Percentiles rank a stretch among this genome's conserved stretches.
phyloP scores from a whole-genome alignment of 306 rosid genomes.

The Gynostemma pentaphyllum region DNA sequence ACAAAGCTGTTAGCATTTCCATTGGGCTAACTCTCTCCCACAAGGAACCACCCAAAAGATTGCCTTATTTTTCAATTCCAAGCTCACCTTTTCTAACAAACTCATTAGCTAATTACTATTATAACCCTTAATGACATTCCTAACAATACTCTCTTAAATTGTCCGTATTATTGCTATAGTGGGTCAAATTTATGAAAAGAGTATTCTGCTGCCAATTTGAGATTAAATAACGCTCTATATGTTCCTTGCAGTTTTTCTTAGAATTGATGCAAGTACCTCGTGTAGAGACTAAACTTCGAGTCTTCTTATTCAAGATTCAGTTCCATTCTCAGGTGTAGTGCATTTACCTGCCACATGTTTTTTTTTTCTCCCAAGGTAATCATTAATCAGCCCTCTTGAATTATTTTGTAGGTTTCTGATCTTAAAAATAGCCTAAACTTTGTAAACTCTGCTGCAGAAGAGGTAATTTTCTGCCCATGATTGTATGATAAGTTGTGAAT shows the following conservation, averaged over 20 bases:
- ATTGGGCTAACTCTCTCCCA: too few species aligned
- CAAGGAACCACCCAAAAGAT: too few species aligned
- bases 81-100: too few species aligned
- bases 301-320: slow-evolving; percentile 75
- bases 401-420: slow-evolving; percentile 59
- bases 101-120: too few species aligned
- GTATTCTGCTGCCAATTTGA: not conserved
- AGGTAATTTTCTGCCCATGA: slow-evolving; percentile 39
- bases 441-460: slow-evolving; percentile 68
- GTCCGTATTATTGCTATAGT: not conserved
- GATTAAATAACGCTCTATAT: not conserved
- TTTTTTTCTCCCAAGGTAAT: too few species aligned
- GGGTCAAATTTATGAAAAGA: not conserved
- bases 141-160: too few species aligned
- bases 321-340: slow-evolving; percentile 67
- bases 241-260: slow-evolving; percentile 55
- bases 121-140: too few species aligned
- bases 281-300: slow-evolving; percentile 81
- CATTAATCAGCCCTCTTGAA: slow-evolving; percentile 4
- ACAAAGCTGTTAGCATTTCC: too few species aligned
- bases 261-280: slow-evolving; percentile 84
- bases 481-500: not conserved
- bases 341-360: not conserved
- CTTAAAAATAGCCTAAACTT: slow-evolving; percentile 55
- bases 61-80: too few species aligned